phyloP scores from a whole-genome alignment of 164 flowering plant species.

The Annona cherimola region DNA sequence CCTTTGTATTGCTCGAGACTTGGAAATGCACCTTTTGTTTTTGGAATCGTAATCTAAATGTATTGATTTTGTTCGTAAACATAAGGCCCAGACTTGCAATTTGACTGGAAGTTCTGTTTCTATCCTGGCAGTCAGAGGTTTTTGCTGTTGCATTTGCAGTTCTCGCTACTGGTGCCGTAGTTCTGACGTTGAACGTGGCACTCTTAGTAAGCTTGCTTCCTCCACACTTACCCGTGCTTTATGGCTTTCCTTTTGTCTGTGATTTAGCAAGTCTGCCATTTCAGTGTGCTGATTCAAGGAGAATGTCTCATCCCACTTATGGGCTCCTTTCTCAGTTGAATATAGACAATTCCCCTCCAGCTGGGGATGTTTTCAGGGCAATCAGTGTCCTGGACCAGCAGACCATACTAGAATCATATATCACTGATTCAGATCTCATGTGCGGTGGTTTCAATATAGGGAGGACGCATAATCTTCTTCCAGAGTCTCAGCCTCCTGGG shows the following conservation, averaged over 20 bases:
- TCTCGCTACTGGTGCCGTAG: constrained; percentile 93
- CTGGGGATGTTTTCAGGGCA: neutral
- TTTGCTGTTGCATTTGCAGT: constrained; percentile 98
- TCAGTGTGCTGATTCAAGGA: too few species aligned
- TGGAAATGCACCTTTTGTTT: neutral
- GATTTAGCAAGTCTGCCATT: too few species aligned
- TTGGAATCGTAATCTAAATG: neutral
- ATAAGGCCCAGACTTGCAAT: neutral
- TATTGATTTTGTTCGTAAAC: neutral
- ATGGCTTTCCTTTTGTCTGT: too few species aligned
- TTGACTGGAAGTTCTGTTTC: neutral
- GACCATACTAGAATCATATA: neutral
- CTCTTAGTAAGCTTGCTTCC: constrained; percentile 53
- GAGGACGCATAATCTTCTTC: constrained; percentile 95
- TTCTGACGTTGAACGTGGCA: constrained; percentile 84
- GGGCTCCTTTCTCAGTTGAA: constrained; percentile 5
- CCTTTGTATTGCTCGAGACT: neutral
- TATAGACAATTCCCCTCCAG: neutral
- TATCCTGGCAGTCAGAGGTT: constrained; percentile 74
- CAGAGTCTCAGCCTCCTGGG: constrained; percentile 95
- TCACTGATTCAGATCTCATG: neutral
- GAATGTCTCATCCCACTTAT: neutral
- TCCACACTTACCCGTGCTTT: neutral
- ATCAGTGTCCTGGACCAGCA: neutral
- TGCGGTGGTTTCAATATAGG: constrained; percentile 36